These are phyloP conservation scores for Leccinum pellstonianum DNA, from an alignment of 768 basidiomycete species.

Conservation along the genomic window DNA sequence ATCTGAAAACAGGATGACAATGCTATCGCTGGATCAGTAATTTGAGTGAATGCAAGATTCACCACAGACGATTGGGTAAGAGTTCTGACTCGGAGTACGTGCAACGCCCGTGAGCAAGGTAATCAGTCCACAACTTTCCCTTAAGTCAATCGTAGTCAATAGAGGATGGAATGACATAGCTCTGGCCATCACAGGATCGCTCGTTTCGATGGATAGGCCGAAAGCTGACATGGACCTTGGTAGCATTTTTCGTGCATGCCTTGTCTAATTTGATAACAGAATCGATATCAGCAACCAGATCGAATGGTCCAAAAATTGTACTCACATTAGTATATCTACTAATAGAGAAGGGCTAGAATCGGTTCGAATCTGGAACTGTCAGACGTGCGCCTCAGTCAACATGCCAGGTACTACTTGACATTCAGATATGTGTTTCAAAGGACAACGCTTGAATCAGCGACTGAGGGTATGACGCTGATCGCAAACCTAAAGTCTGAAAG, in stretches of 20 bases:
- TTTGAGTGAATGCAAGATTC: constrained; percentile 4
- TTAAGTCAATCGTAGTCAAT: too few relatives aligned
- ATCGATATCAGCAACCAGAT: too few relatives aligned
- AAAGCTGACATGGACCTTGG: background rate
- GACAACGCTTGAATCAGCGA: too few relatives aligned
- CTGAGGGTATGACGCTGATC: too few relatives aligned
- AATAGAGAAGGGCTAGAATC: background rate
- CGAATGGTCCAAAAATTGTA: too few relatives aligned
- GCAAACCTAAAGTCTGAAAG: background rate
- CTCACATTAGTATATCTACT: background rate
- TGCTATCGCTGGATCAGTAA: constrained; percentile 12
- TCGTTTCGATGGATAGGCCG: too few relatives aligned
- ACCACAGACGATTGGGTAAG: constrained; percentile 7
- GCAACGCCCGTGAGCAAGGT: constrained; percentile 6
- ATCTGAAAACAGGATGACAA: background rate
- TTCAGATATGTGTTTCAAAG: too few relatives aligned
- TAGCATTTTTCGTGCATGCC: background rate
- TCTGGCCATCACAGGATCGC: constrained; percentile 4
- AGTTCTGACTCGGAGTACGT: too few relatives aligned
- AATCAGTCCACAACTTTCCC: background rate
- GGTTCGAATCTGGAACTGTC: too few relatives aligned
- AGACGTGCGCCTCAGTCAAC: too few relatives aligned
- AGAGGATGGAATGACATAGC: constrained; percentile 3
- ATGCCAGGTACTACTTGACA: too few relatives aligned
- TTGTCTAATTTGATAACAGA: too few relatives aligned